Percentiles rank a stretch among this genome's conserved stretches.
phyloP scores from a whole-genome alignment of 768 basidiomycete species.

The Boletus rubescentipes region DNA sequence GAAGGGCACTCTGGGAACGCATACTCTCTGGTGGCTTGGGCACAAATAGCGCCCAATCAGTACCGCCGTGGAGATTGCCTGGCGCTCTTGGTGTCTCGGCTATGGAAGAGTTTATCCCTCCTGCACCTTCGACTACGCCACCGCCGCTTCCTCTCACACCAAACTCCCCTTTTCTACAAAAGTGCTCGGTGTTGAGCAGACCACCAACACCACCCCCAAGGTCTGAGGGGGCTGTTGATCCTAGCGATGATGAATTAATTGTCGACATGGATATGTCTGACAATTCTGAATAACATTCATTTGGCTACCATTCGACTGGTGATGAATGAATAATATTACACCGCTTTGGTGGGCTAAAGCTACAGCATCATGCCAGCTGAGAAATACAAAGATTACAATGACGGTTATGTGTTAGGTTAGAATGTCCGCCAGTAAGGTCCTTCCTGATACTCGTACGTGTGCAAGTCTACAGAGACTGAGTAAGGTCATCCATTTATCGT shows the following conservation, averaged over 20 bases:
- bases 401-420: constrained; percentile 3
- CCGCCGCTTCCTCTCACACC: constrained; percentile 32
- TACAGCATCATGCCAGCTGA: constrained; percentile 27
- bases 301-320: background rate
- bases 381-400: constrained; percentile 21
- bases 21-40: constrained; percentile 28
- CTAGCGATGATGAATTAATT: constrained; percentile 3
- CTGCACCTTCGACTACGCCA: constrained; percentile 34
- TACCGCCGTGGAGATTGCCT: constrained; percentile 26
- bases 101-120: constrained; percentile 20
- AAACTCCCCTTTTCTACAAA: constrained; percentile 5
- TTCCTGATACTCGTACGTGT: constrained; percentile 9
- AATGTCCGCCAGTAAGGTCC: constrained; percentile 19
- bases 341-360: constrained; percentile 16
- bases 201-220: background rate
- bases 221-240: background rate
- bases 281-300: constrained; percentile 17
- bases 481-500: constrained; percentile 18
- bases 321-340: constrained; percentile 1
- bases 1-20: constrained; percentile 41
- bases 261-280: constrained; percentile 33
- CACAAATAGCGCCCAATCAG: background rate
- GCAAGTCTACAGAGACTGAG: constrained; percentile 12
- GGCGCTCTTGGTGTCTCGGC: constrained; percentile 13
- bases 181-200: background rate